phyloP scores from a whole-genome alignment of 345 rosid species.

The Combretum micranthum region DNA sequence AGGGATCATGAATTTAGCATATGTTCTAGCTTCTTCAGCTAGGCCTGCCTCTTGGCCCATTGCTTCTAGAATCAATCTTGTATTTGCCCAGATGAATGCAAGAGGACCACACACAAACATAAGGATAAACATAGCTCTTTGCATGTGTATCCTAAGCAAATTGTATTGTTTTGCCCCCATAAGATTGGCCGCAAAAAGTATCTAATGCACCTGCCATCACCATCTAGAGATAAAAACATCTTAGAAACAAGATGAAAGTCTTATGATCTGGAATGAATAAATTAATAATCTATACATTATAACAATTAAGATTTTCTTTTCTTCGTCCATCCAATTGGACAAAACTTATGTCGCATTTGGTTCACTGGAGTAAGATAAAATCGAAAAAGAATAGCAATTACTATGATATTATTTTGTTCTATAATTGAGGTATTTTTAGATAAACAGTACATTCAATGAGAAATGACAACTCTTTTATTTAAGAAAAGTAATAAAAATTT shows the following conservation, averaged over 20 bases:
- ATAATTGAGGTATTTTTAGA: too few species aligned
- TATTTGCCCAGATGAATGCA: conserved; percentile 57
- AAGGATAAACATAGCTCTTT: conserved; percentile 70
- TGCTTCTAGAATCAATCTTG: conserved; percentile 33
- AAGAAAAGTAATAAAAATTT: too few species aligned
- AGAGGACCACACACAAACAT: conserved; percentile 56
- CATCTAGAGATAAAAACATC: conserved; percentile 22
- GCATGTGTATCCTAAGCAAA: conserved; percentile 63
- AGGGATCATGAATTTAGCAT: conserved; percentile 67
- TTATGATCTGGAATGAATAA: too few species aligned
- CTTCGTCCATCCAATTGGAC: too few species aligned
- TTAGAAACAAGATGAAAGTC: background rate
- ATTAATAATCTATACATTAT: too few species aligned
- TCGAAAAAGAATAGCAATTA: too few species aligned
- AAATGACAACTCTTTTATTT: too few species aligned
- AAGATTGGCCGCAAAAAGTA: conserved; percentile 82
- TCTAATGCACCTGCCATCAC: conserved; percentile 85
- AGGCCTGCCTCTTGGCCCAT: conserved; percentile 53
- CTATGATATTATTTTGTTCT: too few species aligned
- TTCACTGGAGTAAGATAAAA: too few species aligned
- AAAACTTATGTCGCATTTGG: too few species aligned
- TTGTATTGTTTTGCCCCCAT: conserved; percentile 69
- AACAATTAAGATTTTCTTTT: too few species aligned
- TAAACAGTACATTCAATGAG: too few species aligned
- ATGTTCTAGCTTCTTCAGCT: conserved; percentile 48